Percentiles rank a stretch among this genome's conserved stretches.
phyloP scores from a whole-genome alignment of 163 green algal species.

The Chlorella variabilis region DNA sequence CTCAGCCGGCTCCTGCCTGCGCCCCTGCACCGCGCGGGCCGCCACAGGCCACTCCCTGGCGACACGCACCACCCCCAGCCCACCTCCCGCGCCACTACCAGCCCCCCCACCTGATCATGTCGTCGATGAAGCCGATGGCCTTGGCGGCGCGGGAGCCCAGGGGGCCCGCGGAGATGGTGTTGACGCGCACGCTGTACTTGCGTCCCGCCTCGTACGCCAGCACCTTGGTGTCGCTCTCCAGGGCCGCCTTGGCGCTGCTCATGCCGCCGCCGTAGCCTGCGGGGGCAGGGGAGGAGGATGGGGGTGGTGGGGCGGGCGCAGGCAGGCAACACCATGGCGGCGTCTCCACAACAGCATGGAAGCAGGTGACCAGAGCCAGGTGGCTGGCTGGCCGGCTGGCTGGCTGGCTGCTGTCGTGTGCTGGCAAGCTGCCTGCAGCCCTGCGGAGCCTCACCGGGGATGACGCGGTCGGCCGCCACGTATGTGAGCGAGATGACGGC shows the following conservation, averaged over 20 bases:
- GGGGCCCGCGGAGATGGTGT: conserved; percentile 97
- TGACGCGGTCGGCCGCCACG: conserved; percentile 89
- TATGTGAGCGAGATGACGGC: conserved; percentile 96
- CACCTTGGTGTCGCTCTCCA: conserved; percentile 97
- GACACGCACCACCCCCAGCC: too few species aligned
- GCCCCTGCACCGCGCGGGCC: too few species aligned
- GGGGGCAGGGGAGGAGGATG: background rate
- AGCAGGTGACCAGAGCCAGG: background rate
- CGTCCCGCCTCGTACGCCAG: conserved; percentile 97
- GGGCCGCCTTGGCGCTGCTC: conserved; percentile 83
- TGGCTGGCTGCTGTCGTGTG: too few species aligned
- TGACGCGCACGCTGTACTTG: conserved; percentile 93
- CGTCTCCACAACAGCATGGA: background rate
- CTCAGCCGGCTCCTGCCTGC: too few species aligned
- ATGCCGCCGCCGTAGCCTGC: conserved; percentile 78
- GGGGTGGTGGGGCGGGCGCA: conserved; percentile 48
- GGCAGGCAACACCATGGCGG: background rate
- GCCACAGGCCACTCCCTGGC: too few species aligned
- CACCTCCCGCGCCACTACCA: too few species aligned
- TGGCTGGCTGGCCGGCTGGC: background rate
- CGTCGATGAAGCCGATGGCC: conserved; percentile 99
- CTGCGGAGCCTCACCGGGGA: conserved; percentile 79
- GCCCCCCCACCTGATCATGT: conserved; percentile 91
- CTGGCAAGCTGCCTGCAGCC: background rate
- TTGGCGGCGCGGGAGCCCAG: conserved; percentile 95